phyloP scores from a whole-genome alignment of 139 green algal species.

The Asterochloris sp. region DNA sequence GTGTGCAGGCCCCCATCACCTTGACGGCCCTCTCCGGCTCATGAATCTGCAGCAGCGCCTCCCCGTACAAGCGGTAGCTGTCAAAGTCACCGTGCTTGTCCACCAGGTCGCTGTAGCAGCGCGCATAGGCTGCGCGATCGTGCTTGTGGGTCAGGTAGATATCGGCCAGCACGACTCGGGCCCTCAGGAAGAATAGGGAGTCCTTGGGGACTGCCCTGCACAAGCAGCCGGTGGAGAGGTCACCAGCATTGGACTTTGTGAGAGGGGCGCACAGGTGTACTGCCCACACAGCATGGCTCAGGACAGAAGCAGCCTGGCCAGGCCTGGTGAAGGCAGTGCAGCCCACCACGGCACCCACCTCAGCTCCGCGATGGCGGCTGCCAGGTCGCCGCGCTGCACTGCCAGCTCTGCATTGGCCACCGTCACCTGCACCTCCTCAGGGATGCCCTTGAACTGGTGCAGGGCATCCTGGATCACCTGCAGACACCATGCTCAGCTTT shows the following conservation, averaged over 20 bases:
- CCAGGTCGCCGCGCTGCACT: constrained; percentile 50
- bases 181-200: constrained; percentile 51
- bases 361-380: constrained; percentile 58
- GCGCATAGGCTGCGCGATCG: constrained; percentile 58
- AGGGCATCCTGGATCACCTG: constrained; percentile 51
- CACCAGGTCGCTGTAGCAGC: constrained; percentile 64
- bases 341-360: constrained; percentile 3
- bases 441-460: constrained; percentile 59
- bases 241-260: neutral
- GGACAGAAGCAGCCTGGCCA: too few relatives aligned
- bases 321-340: too few relatives aligned
- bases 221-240: neutral
- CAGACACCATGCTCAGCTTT: neutral
- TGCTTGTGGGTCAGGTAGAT: constrained; percentile 65
- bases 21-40: constrained; percentile 63
- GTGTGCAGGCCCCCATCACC: neutral
- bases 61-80: constrained; percentile 64
- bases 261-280: neutral
- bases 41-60: constrained; percentile 72
- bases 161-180: constrained; percentile 61
- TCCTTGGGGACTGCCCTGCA: constrained; percentile 23
- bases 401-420: constrained; percentile 65
- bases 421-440: constrained; percentile 62
- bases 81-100: constrained; percentile 49
- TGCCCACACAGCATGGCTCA: too few relatives aligned